phyloP scores from a whole-genome alignment of 495 filamentous ascomycete species.

The Neurospora pannonica region DNA sequence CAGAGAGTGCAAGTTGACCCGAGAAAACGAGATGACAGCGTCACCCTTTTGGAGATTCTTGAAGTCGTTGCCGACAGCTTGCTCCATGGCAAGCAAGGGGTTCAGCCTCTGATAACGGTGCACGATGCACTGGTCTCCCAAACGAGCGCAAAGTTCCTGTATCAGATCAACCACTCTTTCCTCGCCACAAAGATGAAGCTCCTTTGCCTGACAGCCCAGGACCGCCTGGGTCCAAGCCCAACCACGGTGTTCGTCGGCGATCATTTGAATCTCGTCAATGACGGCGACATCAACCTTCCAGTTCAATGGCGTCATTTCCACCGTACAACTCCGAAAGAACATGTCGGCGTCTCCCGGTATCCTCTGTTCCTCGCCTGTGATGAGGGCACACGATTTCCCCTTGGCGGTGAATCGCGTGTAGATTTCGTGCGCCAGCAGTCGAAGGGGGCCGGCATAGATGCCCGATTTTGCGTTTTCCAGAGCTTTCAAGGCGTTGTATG shows the following conservation, averaged over 20 bases:
- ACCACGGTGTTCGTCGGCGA: constrained; percentile 65
- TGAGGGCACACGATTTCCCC: constrained; percentile 62
- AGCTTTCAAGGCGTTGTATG: constrained; percentile 85
- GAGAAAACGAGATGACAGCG: constrained; percentile 77
- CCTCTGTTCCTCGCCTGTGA: constrained; percentile 86
- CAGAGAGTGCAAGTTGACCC: constrained; percentile 70
- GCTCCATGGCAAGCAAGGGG: constrained; percentile 53
- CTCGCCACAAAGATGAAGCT: constrained; percentile 93
- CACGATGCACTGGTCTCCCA: constrained; percentile 75
- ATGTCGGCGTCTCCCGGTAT: constrained; percentile 39
- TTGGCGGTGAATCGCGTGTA: constrained; percentile 70
- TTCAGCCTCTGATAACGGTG: constrained; percentile 77
- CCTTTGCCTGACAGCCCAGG: constrained; percentile 72
- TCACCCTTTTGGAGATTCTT: constrained; percentile 74
- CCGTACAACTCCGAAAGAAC: constrained; percentile 73
- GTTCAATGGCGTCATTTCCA: constrained; percentile 86
- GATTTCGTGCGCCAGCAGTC: constrained; percentile 88
- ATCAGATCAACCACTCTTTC: constrained; percentile 73
- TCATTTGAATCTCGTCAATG: constrained; percentile 98
- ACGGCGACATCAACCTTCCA: constrained; percentile 74
- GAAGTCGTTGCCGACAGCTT: constrained; percentile 54
- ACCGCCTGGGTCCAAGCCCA: constrained; percentile 97
- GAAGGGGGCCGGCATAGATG: constrained; percentile 84
- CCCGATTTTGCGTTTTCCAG: constrained; percentile 67
- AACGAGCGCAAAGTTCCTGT: constrained; percentile 61